Base-by-base conservation (phyloP, 2,329 filamentous ascomycete genomes). In the Phialophora tarda region DNA sequence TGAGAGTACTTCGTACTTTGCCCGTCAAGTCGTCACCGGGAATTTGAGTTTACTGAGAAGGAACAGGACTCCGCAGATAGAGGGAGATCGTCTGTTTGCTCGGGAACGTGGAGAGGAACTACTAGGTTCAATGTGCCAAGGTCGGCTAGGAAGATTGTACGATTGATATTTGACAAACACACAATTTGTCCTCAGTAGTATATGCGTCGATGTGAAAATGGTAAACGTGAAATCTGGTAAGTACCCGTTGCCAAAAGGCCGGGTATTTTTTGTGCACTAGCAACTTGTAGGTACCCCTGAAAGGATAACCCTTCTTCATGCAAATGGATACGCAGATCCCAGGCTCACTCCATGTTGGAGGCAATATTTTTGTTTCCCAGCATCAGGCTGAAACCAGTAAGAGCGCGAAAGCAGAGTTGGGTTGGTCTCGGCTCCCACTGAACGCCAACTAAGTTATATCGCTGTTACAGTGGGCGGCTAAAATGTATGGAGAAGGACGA, bases 321-420 rank as follows among this genome's bases (percentile, higher is more conserved):
- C 38, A 44, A n/a, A n/a, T 44, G 38, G 17, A 44, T n/a, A 44
- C 7, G 28, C 10, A 21, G 24, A 21, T n/a, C 21, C 21, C 23
- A 28, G 11, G 23, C 14, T n/a, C 53, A 55, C 11, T 34, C 24
- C 28, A 28, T 11, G 53, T 17, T n/a, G 53, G 53, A 55, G 28
- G 24, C 53, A 21, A 55, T 17, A 21, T 30, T 14, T 53, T 28
- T 4, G 23, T 53, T 23, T 34, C 47, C 14, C 26, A 34, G 57
- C 23, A 61, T 61, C 59, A 61, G 59, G 59, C 59, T 61, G 59
- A 61, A 61, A 61, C 59, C 47, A 24, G 47, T 30, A 11, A 60
- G 51, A 32, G 26, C 50, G 47, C 26, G 28, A 53, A 47, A 32
- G 28, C 21, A 38, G 10, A 17, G 32, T 53, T 23, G 59, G 59